A percentile compares a stretch with the other conserved stretches of the same genome.
Evolutionary conservation across 1,284 basidiomycete species (phyloP).

Genomic region (Melampsora larici-populina): DNA sequence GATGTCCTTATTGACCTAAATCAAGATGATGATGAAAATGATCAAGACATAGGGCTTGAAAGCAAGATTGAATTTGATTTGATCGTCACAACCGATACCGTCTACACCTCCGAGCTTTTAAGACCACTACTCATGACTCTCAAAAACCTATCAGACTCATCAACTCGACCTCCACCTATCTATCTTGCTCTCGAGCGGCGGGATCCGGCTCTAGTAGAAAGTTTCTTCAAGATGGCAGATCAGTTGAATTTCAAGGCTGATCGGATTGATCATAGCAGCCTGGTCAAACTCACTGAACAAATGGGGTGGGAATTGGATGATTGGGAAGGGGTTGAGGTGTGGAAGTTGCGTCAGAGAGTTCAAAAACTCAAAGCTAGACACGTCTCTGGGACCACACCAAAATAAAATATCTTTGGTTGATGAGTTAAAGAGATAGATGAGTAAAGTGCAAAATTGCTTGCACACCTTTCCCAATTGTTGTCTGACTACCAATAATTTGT

Average conservation of each 20-base stretch:
- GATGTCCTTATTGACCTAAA: background rate
- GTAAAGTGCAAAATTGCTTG: too few relatives aligned
- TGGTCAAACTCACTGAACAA: constrained; percentile 57
- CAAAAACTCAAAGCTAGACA: too few relatives aligned
- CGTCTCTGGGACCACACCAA: too few relatives aligned
- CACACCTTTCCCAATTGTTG: too few relatives aligned
- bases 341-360: constrained; percentile 56
- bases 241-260: constrained; percentile 63
- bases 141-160: constrained; percentile 59
- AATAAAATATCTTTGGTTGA: too few relatives aligned
- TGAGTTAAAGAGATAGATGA: too few relatives aligned
- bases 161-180: constrained; percentile 55
- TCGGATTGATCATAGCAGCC: constrained; percentile 63
- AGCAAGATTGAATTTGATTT: constrained; percentile 64
- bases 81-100: constrained; percentile 77
- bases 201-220: constrained; percentile 66
- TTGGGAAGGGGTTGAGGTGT: constrained; percentile 73
- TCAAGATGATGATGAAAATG: constrained; percentile 45
- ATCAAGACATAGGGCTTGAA: background rate
- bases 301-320: constrained; percentile 63
- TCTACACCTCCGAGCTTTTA: constrained; percentile 67
- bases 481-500: too few relatives aligned
- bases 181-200: constrained; percentile 72
- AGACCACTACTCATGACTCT: constrained; percentile 70
- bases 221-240: constrained; percentile 60